Evolutionary conservation across 352 stramenopile genomes (phyloP).

Genomic region (Globisporangium echinulatum): DNA sequence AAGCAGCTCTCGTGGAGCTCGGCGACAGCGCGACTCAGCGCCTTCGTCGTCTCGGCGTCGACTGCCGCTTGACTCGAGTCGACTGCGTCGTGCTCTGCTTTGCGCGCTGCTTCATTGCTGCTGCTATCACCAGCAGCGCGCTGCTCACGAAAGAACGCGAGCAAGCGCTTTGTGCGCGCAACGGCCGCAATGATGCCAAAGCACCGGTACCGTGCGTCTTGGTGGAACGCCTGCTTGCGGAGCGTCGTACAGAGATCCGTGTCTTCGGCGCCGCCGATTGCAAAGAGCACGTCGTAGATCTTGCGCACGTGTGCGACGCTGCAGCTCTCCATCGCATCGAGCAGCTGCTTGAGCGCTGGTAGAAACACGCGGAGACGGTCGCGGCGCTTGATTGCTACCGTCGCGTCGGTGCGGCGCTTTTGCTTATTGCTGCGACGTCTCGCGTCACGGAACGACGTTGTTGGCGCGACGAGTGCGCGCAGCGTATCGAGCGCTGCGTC

Average conservation of each 20-base stretch:
- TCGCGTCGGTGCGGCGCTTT: background rate
- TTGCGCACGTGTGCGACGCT: constrained; percentile 28
- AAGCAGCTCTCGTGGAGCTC: constrained; percentile 27
- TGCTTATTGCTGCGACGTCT: too few species aligned
- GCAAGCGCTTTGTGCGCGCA: constrained; percentile 24
- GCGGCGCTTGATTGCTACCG: constrained; percentile 10
- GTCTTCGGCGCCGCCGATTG: constrained; percentile 36
- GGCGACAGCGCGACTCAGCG: constrained; percentile 17
- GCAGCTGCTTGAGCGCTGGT: constrained; percentile 41
- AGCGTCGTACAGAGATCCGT: constrained; percentile 44
- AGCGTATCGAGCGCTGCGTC: constrained; percentile 34
- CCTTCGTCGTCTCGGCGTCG: constrained; percentile 8
- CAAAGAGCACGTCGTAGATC: constrained; percentile 51
- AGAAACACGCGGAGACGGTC: constrained; percentile 29
- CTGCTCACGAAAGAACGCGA: constrained; percentile 26
- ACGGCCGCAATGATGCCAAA: constrained; percentile 46
- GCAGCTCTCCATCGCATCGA: constrained; percentile 44
- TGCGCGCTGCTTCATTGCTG: background rate
- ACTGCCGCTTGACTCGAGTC: too few species aligned
- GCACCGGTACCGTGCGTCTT: constrained; percentile 40
- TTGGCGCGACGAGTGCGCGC: constrained; percentile 19
- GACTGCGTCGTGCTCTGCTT: constrained; percentile 1
- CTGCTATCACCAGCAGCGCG: constrained; percentile 1
- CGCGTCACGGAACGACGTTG: constrained; percentile 15
- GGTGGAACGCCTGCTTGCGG: constrained; percentile 48